Evolutionary conservation across 257 asterid genomes (phyloP).

Genomic region (Thymus mandschuricus): DNA sequence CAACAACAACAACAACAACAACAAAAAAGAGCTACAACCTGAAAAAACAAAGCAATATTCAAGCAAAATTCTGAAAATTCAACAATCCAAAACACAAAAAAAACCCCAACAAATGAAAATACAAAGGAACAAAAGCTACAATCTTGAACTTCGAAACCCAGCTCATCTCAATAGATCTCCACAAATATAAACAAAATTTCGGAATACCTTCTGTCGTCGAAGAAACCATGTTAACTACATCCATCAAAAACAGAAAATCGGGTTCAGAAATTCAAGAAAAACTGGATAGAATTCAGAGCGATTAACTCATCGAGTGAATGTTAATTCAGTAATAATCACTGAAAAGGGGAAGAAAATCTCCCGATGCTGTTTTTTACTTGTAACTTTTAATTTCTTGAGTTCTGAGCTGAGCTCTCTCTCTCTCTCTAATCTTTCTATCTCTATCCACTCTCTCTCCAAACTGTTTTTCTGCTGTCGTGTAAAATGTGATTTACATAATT

Average conservation of each 20-base stretch:
- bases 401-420: conserved; percentile 31
- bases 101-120: neutral
- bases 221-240: conserved; percentile 49
- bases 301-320: conserved; percentile 11
- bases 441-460: conserved; percentile 1
- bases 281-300: neutral
- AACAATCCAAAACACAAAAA: conserved; percentile 11
- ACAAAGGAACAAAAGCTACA: conserved; percentile 17
- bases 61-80: conserved; percentile 19
- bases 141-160: conserved; percentile 32
- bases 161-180: conserved; percentile 52
- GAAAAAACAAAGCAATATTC: neutral
- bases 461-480: neutral
- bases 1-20: too few species aligned
- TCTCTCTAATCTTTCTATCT: conserved; percentile 37
- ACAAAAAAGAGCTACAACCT: neutral
- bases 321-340: conserved; percentile 6
- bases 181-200: neutral
- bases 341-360: conserved; percentile 20
- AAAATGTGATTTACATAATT: too few species aligned
- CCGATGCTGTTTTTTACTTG: conserved; percentile 7
- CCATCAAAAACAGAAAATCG: conserved; percentile 47
- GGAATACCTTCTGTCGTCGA: conserved; percentile 36
- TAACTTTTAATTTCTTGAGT: conserved; percentile 24
- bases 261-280: conserved; percentile 36